Evolutionary conservation across 2,329 filamentous ascomycete genomes (phyloP), one percentile per base, ranked within the genome.

Genomic region (Alternaria brassicicola): DNA sequence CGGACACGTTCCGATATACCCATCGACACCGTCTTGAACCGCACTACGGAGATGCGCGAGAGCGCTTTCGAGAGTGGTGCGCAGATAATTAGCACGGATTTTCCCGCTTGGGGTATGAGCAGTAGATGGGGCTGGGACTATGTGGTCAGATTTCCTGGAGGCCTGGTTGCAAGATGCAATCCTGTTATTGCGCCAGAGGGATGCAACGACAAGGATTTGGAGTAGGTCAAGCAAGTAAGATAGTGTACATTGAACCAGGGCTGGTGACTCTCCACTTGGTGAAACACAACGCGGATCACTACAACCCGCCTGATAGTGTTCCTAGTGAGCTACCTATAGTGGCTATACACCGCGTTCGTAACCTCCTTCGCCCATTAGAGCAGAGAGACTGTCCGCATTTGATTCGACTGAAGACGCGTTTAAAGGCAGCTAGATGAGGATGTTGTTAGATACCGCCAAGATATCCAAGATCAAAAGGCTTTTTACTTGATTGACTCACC

Each of bases 81-180:
- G 25, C 82, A 84, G 62, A 74, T 84, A 54, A 80, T 84, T 2
- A 81, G 78, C 30, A 83, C 81, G 0, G 82, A 84, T 62, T 84
- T 78, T 53, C 81, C 81, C 6, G 74, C 65, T 1, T 81, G 79
- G 61, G 82, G 82, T 0, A 79, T 82, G 80, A 78, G 76, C 42
- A 73, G 77, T 43, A 72, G 82, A 26, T 84, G 80, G 77, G 77
- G 76, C 17, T 79, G 79, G 61, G 81, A 83, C 57, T 84, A 83
- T 63, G 79, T 72, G 4, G 78, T 72, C n/a, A 65, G 66, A 51
- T 55, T 78, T 23, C 65, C 69, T 19, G 65, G 59, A 1, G 68
- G 67, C 4, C 66, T 61, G 47, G 72, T 75, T 2, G 77, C 73
- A 23, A 72, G 71, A 46, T 79, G 77, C 56, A 79, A 79, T 63